A percentile compares a stretch with the other conserved stretches of the same genome.
Conservation (phyloP, 2,329 filamentous ascomycete species). For the Paramyrothecium sp. region DNA sequence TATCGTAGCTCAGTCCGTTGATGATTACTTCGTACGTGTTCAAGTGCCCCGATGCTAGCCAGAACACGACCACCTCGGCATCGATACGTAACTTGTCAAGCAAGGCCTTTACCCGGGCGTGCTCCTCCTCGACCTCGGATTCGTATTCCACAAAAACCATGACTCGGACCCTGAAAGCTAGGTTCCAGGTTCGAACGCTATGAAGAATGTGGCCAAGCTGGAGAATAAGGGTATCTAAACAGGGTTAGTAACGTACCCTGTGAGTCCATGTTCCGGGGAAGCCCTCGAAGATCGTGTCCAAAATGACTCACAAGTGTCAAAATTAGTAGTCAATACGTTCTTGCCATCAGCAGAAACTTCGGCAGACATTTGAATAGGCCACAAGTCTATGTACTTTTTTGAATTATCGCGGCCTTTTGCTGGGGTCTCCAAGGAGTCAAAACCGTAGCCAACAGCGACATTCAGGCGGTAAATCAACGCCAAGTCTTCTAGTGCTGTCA, state of each 20-base stretch:
- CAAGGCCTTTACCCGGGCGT: constrained; percentile 67
- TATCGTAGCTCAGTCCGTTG: constrained; percentile 60
- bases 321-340: constrained; percentile 78
- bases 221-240: constrained; percentile 70
- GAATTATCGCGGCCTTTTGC: constrained; percentile 52
- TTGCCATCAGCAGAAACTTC: constrained; percentile 68
- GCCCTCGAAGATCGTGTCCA: too few relatives aligned
- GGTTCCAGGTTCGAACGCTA: constrained; percentile 79
- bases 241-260: constrained; percentile 8
- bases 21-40: constrained; percentile 76
- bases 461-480: constrained; percentile 77
- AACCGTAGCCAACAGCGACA: constrained; percentile 80
- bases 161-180: constrained; percentile 69
- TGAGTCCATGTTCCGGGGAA: too few relatives aligned
- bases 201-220: constrained; percentile 83
- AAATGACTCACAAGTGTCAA: constrained; percentile 72
- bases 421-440: constrained; percentile 73
- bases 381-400: constrained; percentile 83
- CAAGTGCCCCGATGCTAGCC: constrained; percentile 71
- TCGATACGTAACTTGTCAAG: constrained; percentile 81
- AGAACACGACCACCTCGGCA: constrained; percentile 77
- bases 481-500: constrained; percentile 81
- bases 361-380: constrained; percentile 93
- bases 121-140: constrained; percentile 77
- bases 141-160: constrained; percentile 90